A percentile compares a stretch with the other conserved stretches of the same genome.
These are phyloP conservation scores for Coniochaeta sp. DNA, from an alignment of 2,329 filamentous ascomycete genomes.

Conservation along the genomic window DNA sequence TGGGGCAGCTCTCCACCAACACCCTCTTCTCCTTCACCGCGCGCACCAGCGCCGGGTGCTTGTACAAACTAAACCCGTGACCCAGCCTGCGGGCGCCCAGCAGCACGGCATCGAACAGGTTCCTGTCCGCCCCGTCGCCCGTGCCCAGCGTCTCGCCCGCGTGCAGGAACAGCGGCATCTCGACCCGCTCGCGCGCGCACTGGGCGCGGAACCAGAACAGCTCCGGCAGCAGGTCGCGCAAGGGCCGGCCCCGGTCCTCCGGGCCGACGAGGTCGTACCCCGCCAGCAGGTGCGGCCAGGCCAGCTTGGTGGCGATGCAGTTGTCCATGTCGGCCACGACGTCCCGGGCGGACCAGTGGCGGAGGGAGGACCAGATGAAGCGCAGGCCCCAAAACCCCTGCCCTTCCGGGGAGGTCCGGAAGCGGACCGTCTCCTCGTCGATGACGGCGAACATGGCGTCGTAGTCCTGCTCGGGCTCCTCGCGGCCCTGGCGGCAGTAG, in stretches of 20 bases:
- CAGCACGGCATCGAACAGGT: slow-evolving; percentile 83
- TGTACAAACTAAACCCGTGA: slow-evolving; percentile 81
- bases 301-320: slow-evolving; percentile 75
- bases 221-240: slow-evolving; percentile 72
- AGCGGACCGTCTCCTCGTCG: slow-evolving; percentile 69
- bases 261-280: slow-evolving; percentile 89
- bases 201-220: slow-evolving; percentile 91
- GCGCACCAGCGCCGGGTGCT: slow-evolving; percentile 82
- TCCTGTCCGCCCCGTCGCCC: slow-evolving; percentile 67
- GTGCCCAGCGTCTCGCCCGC: slow-evolving; percentile 78
- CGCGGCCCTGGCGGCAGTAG: slow-evolving; percentile 58
- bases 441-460: slow-evolving; percentile 64
- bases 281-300: slow-evolving; percentile 70
- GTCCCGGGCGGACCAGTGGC: slow-evolving; percentile 53
- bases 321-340: slow-evolving; percentile 79
- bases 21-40: slow-evolving; percentile 86
- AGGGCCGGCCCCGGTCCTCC: slow-evolving; percentile 70
- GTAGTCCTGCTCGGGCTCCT: slow-evolving; percentile 60
- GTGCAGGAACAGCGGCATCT: slow-evolving; percentile 93
- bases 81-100: slow-evolving; percentile 85
- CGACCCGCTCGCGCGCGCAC: slow-evolving; percentile 68
- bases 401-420: slow-evolving; percentile 64
- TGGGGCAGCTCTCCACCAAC: slow-evolving; percentile 82
- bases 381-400: slow-evolving; percentile 76
- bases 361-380: slow-evolving; percentile 77